These are phyloP conservation scores for Chytriomyces hyalinus DNA, from an alignment of 192 early-diverging fungal species.

Conservation along the genomic window DNA sequence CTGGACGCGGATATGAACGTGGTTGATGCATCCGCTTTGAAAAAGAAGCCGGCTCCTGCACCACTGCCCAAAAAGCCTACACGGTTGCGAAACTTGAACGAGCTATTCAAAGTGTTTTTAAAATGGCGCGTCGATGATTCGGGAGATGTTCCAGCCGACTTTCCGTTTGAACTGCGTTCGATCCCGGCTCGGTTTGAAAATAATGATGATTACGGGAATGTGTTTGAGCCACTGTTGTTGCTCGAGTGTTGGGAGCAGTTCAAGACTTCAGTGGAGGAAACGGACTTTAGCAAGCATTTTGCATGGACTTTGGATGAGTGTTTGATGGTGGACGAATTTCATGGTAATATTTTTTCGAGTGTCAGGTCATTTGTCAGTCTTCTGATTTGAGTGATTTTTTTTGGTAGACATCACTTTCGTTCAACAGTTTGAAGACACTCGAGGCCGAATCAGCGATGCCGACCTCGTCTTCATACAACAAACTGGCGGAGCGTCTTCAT, in stretches of 20 bases:
- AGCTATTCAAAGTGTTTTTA: constrained; percentile 44
- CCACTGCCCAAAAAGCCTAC: neutral
- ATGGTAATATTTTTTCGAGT: constrained; percentile 36
- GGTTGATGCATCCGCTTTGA: neutral
- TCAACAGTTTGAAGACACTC: constrained; percentile 58
- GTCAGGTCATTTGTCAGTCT: constrained; percentile 16
- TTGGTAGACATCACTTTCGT: constrained; percentile 27
- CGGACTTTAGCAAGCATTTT: constrained; percentile 55
- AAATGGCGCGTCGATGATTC: constrained; percentile 33
- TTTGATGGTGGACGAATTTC: constrained; percentile 75
- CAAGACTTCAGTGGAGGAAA: constrained; percentile 71
- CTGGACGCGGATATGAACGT: constrained; percentile 20
- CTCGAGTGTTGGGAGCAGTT: constrained; percentile 88
- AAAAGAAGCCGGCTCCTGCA: neutral
- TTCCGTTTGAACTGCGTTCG: constrained; percentile 39
- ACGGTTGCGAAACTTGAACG: constrained; percentile 34
- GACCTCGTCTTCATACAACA: constrained; percentile 28
- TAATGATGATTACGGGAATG: constrained; percentile 61
- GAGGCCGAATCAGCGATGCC: constrained; percentile 1
- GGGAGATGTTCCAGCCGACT: constrained; percentile 46
- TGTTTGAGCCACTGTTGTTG: constrained; percentile 82
- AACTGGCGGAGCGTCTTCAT: constrained; percentile 4
- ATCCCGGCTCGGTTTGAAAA: constrained; percentile 69
- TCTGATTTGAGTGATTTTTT: neutral
- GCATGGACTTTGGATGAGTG: constrained; percentile 51